phyloP scores from a whole-genome alignment of 192 early-diverging fungal species.

The Linnemannia hyalina region DNA sequence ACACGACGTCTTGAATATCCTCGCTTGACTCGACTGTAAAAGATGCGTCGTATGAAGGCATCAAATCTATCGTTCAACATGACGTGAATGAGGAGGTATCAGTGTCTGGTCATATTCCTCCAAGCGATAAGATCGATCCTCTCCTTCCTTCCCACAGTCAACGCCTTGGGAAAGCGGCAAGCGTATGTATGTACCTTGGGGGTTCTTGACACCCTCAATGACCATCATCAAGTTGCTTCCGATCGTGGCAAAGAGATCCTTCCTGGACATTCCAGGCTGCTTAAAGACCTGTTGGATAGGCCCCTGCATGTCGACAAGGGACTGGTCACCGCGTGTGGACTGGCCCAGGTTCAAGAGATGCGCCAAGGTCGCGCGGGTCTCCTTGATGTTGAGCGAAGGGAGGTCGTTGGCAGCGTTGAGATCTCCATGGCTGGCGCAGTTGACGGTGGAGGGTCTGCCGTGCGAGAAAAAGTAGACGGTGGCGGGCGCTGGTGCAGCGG shows the following conservation, averaged over 20 bases:
- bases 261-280: slow-evolving; percentile 41
- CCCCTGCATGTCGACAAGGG: slow-evolving; percentile 25
- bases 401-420: background rate
- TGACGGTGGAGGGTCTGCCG: slow-evolving; percentile 29
- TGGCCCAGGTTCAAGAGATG: slow-evolving; percentile 49
- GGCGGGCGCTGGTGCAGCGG: slow-evolving; percentile 23
- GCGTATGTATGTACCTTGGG: slow-evolving; percentile 20
- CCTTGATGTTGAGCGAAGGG: slow-evolving; percentile 36
- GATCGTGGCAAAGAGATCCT: slow-evolving; percentile 42
- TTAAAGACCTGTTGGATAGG: slow-evolving; percentile 51
- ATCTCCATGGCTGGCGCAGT: background rate
- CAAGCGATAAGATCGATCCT: background rate
- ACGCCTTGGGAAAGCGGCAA: background rate
- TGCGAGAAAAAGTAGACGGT: slow-evolving; percentile 47
- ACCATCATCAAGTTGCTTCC: slow-evolving; percentile 50
- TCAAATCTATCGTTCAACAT: slow-evolving; percentile 15
- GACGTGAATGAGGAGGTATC: background rate
- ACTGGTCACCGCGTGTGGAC: background rate
- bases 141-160: background rate
- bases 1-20: slow-evolving; percentile 40
- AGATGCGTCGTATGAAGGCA: slow-evolving; percentile 37
- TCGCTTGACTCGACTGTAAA: slow-evolving; percentile 37
- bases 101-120: no score
- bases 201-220: slow-evolving; percentile 39
- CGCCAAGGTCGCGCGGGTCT: slow-evolving; percentile 40